Base-by-base conservation (phyloP, 768 basidiomycete species). In the Trametes cingulata region DNA sequence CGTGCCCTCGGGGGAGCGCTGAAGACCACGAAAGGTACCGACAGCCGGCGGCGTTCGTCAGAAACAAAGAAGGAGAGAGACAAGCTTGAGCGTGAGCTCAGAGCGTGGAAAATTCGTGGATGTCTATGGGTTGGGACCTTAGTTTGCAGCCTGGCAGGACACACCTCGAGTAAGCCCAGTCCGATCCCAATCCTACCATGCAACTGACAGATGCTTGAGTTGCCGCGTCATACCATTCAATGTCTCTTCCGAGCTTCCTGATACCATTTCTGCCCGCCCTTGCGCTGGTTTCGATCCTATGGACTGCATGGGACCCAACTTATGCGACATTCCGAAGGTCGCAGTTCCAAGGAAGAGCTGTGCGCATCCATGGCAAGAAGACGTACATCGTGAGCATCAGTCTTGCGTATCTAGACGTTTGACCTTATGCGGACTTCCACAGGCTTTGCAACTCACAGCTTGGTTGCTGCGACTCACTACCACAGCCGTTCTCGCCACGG, bases 271-370 rank as follows among this genome's bases (percentile, higher is more conserved):
- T 88, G 51, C 85, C 90, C 2, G 27, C 77, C 3, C 43, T 90
- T 19, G 73, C 78, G 27, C 43, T 86, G 0, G 12, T 83, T 15
- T 93, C 93, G 19, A 68, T 94, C 15, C 67, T 88, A 6, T 95
- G 93, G 88, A 85, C 85, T 0, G 84, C 81, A 1, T 96, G 94
- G 94, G 86, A 96, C 69, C 93, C 92, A 13, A 90, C 89, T 19
- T 93, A 93, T 72, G 73, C 80, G 22, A 76, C 81, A 10, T 75
- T 83, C 54, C 80, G 80, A 63, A 80, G 76, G 64, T 85, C 87
- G 13, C 81, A 83, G 65, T 75, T 82, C 41, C 90, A 92, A 76
- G 89, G 91, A 2, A 83, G 90, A 19, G 82, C 85, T 61, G 79
- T 92, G 22, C 83, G 88, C 49, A 75, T 90, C 36, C 79, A 77